Evolutionary conservation across 306 rosid species (phyloP).

Genomic region (Macrotyloma uniflorum): DNA sequence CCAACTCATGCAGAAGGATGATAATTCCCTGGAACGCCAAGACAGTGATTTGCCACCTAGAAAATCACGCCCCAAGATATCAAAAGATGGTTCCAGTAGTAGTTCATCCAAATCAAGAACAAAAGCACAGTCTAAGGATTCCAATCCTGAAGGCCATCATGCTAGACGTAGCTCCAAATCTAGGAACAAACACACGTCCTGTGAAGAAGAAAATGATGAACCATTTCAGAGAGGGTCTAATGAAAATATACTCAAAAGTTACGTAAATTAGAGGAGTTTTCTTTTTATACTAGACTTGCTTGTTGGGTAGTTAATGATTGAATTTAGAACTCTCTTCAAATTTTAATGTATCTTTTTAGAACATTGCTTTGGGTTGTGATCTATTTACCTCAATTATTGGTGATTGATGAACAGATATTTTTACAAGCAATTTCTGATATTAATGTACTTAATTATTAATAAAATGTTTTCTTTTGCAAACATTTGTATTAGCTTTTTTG

Average conservation of each 20-base stretch:
- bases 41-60: constrained; percentile 47
- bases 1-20: constrained; percentile 10
- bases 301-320: constrained; percentile 5
- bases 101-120: constrained; percentile 49
- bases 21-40: constrained; percentile 33
- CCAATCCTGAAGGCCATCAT: neutral
- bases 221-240: constrained; percentile 38
- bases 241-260: constrained; percentile 33
- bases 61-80: constrained; percentile 53
- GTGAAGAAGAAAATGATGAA: constrained; percentile 40
- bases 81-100: constrained; percentile 49
- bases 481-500: neutral
- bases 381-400: neutral
- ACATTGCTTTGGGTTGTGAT: neutral
- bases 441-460: neutral
- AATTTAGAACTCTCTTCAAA: neutral
- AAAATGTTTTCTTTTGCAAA: neutral
- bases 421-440: neutral
- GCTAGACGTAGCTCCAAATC: constrained; percentile 33
- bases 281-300: neutral
- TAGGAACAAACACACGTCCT: constrained; percentile 33
- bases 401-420: constrained; percentile 22
- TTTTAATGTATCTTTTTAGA: neutral
- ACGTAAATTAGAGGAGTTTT: constrained; percentile 21
- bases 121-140: constrained; percentile 38